Evolutionary conservation across 2,329 filamentous ascomycete species (phyloP).

Genomic region (Aspergillus jensenii): DNA sequence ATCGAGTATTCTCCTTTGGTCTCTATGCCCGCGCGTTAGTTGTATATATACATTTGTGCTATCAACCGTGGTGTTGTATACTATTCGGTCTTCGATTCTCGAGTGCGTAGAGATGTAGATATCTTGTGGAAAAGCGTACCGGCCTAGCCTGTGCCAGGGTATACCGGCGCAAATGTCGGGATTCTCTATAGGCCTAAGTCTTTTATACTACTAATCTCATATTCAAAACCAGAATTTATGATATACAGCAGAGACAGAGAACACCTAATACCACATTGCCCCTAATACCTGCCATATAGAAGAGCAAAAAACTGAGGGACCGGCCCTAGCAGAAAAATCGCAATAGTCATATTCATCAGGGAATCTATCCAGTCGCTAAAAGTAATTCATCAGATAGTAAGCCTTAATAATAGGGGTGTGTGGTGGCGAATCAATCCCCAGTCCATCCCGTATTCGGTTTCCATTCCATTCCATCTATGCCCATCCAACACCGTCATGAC

Average conservation of each 20-base stretch:
- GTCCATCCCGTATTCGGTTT: not conserved
- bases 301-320: not conserved
- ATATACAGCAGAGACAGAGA: not conserved
- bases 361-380: constrained; percentile 36
- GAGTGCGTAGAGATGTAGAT: not conserved
- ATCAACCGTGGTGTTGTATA: not conserved
- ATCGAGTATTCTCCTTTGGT: constrained; percentile 11
- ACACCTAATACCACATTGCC: not conserved
- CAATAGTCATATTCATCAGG: constrained; percentile 23
- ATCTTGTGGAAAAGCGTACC: not conserved
- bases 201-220: not conserved
- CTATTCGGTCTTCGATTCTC: not conserved
- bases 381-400: constrained; percentile 28
- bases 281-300: not conserved
- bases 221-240: not conserved
- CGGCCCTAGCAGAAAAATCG: not conserved
- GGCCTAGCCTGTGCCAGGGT: no score
- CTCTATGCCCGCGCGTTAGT: constrained; percentile 18
- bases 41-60: constrained; percentile 34
- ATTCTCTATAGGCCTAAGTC: not conserved
- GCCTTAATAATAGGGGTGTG: constrained; percentile 18
- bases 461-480: not conserved
- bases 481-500: no score
- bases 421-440: not conserved
- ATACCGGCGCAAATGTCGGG: no score